Evolutionary conservation across 1,284 basidiomycete genomes (phyloP).

Genomic region (Apiotrichum siamense): DNA sequence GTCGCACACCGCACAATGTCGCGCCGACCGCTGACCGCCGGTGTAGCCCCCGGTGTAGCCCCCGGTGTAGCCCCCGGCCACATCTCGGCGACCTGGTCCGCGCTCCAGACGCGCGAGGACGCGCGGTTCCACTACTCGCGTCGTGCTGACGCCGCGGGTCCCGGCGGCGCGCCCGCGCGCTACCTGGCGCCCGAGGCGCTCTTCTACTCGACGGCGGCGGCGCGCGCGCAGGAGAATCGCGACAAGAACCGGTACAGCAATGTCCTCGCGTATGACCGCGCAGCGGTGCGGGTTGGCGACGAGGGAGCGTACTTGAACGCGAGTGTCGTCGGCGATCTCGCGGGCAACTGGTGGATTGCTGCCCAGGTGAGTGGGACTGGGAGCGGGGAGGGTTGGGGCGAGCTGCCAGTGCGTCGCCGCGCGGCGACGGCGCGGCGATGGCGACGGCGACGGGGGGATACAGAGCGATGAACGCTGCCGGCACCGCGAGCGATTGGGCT

Average conservation of each 20-base stretch:
- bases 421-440: too few relatives aligned
- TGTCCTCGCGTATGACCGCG: slow-evolving; percentile 41
- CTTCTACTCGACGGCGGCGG: slow-evolving; percentile 25
- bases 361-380: slow-evolving; percentile 39
- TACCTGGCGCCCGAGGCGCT: slow-evolving; percentile 8
- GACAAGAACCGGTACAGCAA: slow-evolving; percentile 36
- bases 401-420: too few relatives aligned
- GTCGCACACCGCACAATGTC: too few relatives aligned
- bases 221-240: slow-evolving; percentile 4
- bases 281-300: slow-evolving; percentile 23
- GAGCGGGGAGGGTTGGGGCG: too few relatives aligned
- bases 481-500: too few relatives aligned
- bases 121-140: neutral
- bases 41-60: too few relatives aligned
- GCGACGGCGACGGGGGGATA: too few relatives aligned
- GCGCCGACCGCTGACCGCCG: too few relatives aligned
- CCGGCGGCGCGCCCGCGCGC: neutral
- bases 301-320: slow-evolving; percentile 36
- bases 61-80: too few relatives aligned
- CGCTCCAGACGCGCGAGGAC: slow-evolving; percentile 6
- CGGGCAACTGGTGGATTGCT: slow-evolving; percentile 37
- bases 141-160: too few relatives aligned
- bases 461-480: too few relatives aligned
- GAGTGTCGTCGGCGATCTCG: slow-evolving; percentile 31
- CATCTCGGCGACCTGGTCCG: neutral